Evolutionary conservation across 176 grass and related monocot genomes (phyloP), one percentile per base, ranked within the genome.

Genomic region (Aechmea fasciata): DNA sequence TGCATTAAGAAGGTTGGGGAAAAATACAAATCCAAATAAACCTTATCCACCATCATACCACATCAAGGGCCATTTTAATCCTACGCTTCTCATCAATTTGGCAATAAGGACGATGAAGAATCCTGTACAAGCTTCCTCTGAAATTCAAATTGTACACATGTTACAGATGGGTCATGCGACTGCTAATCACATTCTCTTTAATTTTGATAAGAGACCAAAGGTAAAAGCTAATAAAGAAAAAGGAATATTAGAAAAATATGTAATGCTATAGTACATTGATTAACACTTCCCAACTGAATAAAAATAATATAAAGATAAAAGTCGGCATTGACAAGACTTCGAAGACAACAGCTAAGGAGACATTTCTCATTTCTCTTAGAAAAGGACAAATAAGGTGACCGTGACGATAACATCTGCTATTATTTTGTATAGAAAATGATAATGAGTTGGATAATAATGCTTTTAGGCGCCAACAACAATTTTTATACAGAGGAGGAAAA

Each of bases 51-150:
- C 14, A 76, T 65, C 71, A 47, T 90, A 99, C 94, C 87, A 99
- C 94, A 68, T 99, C 94, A 93, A 99, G 83, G 66, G 94, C 89
- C 94, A 99, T 99, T 67, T 89, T 89, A 66, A 99, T 99, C 78
- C 90, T 90, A 22, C 87, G 84, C 13, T 99, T 99, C 81, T 99
- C 94, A 61, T 99, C 94, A 77, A 99, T 88, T 86, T 93, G 90
- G 65, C 94, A 93, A 81, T 87, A 85, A 75, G 86, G 89, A 29
- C 94, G 89, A 78, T 93, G 94, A 90, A 93, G 84, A 68, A 99
- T 92, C 74, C 88, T 99, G 73, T 99, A 99, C 73, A 99, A 88
- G 70, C 94, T 99, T 82, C 94, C 94, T 82, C 94, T 99, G 72
- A 77, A 79, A 77, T 48, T 50, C 47, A 8, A 26, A 52, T 13